A percentile compares a stretch with the other conserved stretches of the same genome.
Evolutionary conservation across 345 rosid genomes (phyloP).

Genomic region (Schrenkiella parvula): DNA sequence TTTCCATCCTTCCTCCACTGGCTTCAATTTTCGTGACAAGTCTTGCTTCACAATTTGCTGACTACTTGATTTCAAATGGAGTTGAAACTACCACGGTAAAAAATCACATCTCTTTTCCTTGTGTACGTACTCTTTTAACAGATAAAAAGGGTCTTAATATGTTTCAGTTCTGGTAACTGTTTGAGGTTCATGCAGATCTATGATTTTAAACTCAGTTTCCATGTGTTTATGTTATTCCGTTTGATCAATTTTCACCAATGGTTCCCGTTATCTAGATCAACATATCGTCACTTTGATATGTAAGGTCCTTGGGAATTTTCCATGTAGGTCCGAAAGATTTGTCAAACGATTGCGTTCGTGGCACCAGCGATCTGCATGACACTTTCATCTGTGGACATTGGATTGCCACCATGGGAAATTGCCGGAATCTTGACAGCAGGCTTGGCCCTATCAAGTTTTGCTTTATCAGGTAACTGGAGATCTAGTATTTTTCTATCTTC

Average conservation of each 20-base stretch:
- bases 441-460: constrained; percentile 88
- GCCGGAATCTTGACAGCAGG: constrained; percentile 85
- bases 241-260: not conserved
- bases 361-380: constrained; percentile 91
- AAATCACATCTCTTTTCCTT: constrained; percentile 3
- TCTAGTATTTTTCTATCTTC: not conserved
- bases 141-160: not conserved
- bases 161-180: constrained; percentile 8
- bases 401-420: constrained; percentile 90
- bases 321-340: constrained; percentile 80
- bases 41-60: constrained; percentile 81
- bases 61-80: constrained; percentile 73
- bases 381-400: constrained; percentile 78
- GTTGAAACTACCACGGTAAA: constrained; percentile 79
- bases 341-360: constrained; percentile 85
- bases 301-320: constrained; percentile 17
- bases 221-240: not conserved
- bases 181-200: not conserved
- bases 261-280: not conserved
- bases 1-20: constrained; percentile 94
- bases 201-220: not conserved
- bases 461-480: constrained; percentile 65
- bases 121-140: not conserved
- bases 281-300: not conserved
- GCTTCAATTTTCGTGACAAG: constrained; percentile 79